A percentile compares a stretch with the other conserved stretches of the same genome.
Conservation (phyloP, 148 eudicot genomes). For the Silene latifolia region DNA sequence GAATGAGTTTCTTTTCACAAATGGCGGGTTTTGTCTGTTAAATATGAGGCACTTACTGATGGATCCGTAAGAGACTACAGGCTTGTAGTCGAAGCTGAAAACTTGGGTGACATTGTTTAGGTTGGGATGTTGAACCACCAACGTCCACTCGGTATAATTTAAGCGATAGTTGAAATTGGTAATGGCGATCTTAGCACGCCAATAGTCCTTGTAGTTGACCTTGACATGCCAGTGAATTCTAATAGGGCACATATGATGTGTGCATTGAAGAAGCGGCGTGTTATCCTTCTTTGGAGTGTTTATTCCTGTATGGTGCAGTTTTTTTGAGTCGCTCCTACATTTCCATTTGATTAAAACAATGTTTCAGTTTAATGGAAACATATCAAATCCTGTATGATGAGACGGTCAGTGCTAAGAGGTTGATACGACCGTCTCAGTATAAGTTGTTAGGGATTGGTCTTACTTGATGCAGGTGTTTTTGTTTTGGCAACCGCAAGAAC, state of each 20-base stretch:
- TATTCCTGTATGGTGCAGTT: conserved; percentile 33
- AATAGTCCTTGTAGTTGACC: conserved; percentile 57
- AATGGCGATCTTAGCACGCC: conserved; percentile 52
- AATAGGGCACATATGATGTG: conserved; percentile 63
- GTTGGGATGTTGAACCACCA: conserved; percentile 68
- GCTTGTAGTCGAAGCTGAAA: conserved; percentile 66
- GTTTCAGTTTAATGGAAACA: not conserved
- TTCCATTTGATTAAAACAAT: not conserved
- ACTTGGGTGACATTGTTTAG: conserved; percentile 61
- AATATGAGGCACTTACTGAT: conserved; percentile 37
- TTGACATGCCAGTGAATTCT: conserved; percentile 67
- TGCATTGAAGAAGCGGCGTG: conserved; percentile 49
- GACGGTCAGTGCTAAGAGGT: no score
- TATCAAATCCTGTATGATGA: not conserved
- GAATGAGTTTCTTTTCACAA: not conserved
- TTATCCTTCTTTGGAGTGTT: conserved; percentile 51
- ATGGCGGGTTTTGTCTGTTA: not conserved
- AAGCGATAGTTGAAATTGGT: conserved; percentile 58
- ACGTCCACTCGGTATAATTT: conserved; percentile 59
- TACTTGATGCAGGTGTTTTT: conserved; percentile 53
- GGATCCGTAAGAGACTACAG: conserved; percentile 50
- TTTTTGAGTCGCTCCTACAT: conserved; percentile 45
- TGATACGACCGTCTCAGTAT: no score
- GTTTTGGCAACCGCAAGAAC: conserved; percentile 76
- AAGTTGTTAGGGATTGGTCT: not conserved